Percentiles rank a stretch among this genome's conserved stretches.
phyloP scores from a whole-genome alignment of 805 yeast species.

The Schwanniomyces sp. region DNA sequence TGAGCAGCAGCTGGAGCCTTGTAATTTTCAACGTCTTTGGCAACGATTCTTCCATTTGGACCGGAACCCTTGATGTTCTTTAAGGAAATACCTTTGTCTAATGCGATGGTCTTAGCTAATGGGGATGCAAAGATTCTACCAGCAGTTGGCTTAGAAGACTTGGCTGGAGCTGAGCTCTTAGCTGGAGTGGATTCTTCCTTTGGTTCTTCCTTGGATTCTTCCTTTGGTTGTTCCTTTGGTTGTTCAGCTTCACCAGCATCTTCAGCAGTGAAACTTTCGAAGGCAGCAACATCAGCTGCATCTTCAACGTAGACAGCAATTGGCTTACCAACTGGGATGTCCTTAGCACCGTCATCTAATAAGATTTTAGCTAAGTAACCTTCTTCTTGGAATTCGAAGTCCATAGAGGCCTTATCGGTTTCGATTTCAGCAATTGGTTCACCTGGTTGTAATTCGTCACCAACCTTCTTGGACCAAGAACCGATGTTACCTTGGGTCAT shows the following conservation, averaged over 20 bases:
- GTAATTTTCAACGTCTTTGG: conserved; percentile 81
- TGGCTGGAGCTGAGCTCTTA: conserved; percentile 12
- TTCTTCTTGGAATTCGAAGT: conserved; percentile 97
- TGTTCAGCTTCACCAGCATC: conserved; percentile 65
- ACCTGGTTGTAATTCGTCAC: conserved; percentile 88
- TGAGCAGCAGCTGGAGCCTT: conserved; percentile 49
- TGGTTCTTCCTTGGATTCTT: conserved; percentile 26
- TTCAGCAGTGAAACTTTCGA: conserved; percentile 77
- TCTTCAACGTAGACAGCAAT: conserved; percentile 96
- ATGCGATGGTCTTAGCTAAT: conserved; percentile 86
- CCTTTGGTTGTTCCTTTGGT: conserved; percentile 37
- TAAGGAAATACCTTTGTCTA: conserved; percentile 86
- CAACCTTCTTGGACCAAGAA: conserved; percentile 84
- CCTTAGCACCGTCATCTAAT: conserved; percentile 82
- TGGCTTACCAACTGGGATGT: conserved; percentile 91
- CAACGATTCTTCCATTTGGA: conserved; percentile 91
- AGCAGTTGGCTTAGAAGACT: conserved; percentile 39
- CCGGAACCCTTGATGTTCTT: conserved; percentile 89
- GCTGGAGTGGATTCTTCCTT: conserved; percentile 25
- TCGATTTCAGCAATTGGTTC: conserved; percentile 95
- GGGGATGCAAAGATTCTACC: conserved; percentile 93
- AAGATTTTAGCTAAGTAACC: conserved; percentile 88
- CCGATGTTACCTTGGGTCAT: conserved; percentile 96
- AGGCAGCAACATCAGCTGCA: conserved; percentile 79
- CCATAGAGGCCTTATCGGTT: conserved; percentile 98